phyloP scores from a whole-genome alignment of 148 eudicot genomes.

The Silene conica region DNA sequence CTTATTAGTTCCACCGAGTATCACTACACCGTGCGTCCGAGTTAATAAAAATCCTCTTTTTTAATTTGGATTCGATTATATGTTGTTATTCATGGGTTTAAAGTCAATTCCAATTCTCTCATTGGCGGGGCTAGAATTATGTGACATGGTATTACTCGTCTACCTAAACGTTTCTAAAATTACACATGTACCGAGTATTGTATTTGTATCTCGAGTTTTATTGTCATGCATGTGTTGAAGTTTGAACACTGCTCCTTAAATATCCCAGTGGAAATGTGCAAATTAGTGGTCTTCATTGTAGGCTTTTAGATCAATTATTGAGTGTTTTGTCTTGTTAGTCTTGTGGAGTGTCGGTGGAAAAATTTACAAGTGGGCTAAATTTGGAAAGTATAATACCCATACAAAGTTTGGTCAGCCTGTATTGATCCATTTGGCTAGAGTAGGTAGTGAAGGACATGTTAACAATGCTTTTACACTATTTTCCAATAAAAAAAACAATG shows the following conservation, averaged over 20 bases:
- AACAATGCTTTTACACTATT: background rate
- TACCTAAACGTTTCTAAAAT: too few relatives aligned
- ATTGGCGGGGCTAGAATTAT: too few relatives aligned
- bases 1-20: background rate
- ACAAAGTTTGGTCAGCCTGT: constrained; percentile 8
- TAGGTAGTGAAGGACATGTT: background rate
- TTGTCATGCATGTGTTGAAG: too few relatives aligned
- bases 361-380: background rate
- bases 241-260: too few relatives aligned
- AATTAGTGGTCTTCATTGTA: background rate
- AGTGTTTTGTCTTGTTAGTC: background rate
- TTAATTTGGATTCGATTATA: background rate
- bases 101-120: too few relatives aligned
- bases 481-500: too few relatives aligned
- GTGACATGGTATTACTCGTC: too few relatives aligned
- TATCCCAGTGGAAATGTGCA: too few relatives aligned
- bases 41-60: background rate
- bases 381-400: constrained; percentile 2
- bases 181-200: too few relatives aligned
- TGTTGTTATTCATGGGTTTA: too few relatives aligned
- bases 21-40: too few relatives aligned
- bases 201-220: too few relatives aligned
- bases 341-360: constrained; percentile 20
- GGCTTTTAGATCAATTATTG: background rate
- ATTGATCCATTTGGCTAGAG: constrained; percentile 9